phyloP scores from a whole-genome alignment of 345 rosid genomes.

The Salix dunnii region DNA sequence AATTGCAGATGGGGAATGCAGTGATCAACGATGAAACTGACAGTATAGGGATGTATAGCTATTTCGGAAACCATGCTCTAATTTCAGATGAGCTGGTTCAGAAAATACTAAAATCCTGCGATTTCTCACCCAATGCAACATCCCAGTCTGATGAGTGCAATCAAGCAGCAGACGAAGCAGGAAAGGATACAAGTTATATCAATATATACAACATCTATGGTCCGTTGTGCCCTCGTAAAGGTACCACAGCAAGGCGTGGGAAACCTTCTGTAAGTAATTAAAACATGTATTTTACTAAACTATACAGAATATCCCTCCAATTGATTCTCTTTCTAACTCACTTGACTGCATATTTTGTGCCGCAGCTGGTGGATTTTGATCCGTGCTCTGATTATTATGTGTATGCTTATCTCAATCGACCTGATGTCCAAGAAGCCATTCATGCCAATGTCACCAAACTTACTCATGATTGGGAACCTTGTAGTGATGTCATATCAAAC shows the following conservation, averaged over 20 bases:
- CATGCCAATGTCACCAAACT: slow-evolving; percentile 81
- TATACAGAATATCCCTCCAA: too few relatives aligned
- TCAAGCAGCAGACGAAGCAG: slow-evolving; percentile 25
- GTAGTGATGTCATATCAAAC: slow-evolving; percentile 46
- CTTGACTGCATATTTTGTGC: neutral
- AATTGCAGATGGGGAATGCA: slow-evolving; percentile 74
- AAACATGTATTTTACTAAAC: neutral
- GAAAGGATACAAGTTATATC: slow-evolving; percentile 19
- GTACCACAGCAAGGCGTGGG: slow-evolving; percentile 53
- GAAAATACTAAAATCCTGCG: slow-evolving; percentile 39
- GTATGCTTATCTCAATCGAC: slow-evolving; percentile 60
- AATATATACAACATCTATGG: slow-evolving; percentile 77
- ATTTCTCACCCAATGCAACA: slow-evolving; percentile 40
- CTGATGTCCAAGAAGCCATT: slow-evolving; percentile 72
- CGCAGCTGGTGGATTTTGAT: slow-evolving; percentile 48
- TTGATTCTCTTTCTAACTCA: too few relatives aligned
- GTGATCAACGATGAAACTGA: slow-evolving; percentile 75
- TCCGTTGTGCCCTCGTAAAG: slow-evolving; percentile 49
- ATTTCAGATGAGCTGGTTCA: slow-evolving; percentile 39
- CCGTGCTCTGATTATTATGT: slow-evolving; percentile 70
- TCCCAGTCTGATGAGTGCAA: slow-evolving; percentile 36
- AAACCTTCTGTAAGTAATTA: slow-evolving; percentile 36
- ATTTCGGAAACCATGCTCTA: slow-evolving; percentile 55
- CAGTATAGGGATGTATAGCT: slow-evolving; percentile 62
- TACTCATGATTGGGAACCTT: slow-evolving; percentile 63